phyloP scores from a whole-genome alignment of 2,329 filamentous ascomycete species.

The Botryotinia convoluta region DNA sequence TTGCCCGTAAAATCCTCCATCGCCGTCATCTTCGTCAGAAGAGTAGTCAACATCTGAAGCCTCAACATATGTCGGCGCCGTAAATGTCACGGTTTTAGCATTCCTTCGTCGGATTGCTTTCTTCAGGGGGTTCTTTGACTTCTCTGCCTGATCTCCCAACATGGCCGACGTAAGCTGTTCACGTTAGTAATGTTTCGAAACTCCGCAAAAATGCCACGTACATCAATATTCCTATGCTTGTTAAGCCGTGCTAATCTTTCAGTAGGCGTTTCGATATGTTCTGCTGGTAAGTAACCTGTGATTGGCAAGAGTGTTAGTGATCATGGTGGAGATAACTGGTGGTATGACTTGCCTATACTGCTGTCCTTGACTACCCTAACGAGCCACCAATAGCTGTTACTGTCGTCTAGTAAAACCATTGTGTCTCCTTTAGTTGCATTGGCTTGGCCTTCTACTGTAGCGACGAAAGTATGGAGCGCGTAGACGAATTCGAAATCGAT shows the following conservation, averaged over 20 bases:
- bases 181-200: slow-evolving; percentile 23
- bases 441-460: slow-evolving; percentile 95
- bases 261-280: slow-evolving; percentile 97
- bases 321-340: background rate
- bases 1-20: slow-evolving; percentile 47
- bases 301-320: slow-evolving; percentile 8
- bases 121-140: slow-evolving; percentile 70
- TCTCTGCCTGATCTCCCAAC: slow-evolving; percentile 68
- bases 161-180: slow-evolving; percentile 64
- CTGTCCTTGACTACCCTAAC: slow-evolving; percentile 96
- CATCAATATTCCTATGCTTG: slow-evolving; percentile 97
- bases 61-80: slow-evolving; percentile 69
- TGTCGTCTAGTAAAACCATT: slow-evolving; percentile 97
- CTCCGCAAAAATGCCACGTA: slow-evolving; percentile 48
- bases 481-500: slow-evolving; percentile 99
- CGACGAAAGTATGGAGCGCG: slow-evolving; percentile 94
- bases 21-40: slow-evolving; percentile 60
- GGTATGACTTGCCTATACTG: slow-evolving; percentile 65
- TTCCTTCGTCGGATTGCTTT: slow-evolving; percentile 70
- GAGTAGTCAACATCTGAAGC: slow-evolving; percentile 70
- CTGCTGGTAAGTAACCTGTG: slow-evolving; percentile 87
- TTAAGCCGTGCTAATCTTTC: slow-evolving; percentile 91
- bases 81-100: slow-evolving; percentile 69
- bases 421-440: slow-evolving; percentile 98
- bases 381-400: slow-evolving; percentile 99